phyloP scores from a whole-genome alignment of 768 basidiomycete species.

The Mycena indigotica region DNA sequence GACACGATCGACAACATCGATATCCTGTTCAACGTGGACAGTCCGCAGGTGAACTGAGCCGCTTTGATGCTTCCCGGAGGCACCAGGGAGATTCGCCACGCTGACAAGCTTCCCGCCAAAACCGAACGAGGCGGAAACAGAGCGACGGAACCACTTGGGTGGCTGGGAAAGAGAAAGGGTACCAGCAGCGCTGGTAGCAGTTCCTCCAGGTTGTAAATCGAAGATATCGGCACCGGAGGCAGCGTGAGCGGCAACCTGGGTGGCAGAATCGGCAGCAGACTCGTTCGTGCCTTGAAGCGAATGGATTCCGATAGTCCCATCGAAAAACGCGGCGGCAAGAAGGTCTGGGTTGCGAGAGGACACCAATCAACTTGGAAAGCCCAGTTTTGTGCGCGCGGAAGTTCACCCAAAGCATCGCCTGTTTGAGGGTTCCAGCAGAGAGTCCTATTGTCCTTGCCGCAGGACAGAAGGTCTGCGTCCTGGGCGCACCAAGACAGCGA shows the following conservation, averaged over 20 bases:
- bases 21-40: constrained; percentile 75
- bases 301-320: constrained; percentile 91
- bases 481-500: constrained; percentile 96
- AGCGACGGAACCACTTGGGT: constrained; percentile 95
- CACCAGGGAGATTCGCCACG: constrained; percentile 72
- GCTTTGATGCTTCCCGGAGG: constrained; percentile 81
- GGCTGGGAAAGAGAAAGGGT: constrained; percentile 88
- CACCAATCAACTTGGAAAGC: constrained; percentile 98
- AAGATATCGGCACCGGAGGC: constrained; percentile 76
- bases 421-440: constrained; percentile 96
- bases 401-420: constrained; percentile 89
- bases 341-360: constrained; percentile 87
- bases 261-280: constrained; percentile 34
- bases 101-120: constrained; percentile 88
- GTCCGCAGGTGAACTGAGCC: constrained; percentile 77
- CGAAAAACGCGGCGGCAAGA: constrained; percentile 91
- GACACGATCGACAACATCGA: constrained; percentile 76
- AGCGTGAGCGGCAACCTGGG: constrained; percentile 46
- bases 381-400: constrained; percentile 92
- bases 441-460: constrained; percentile 95
- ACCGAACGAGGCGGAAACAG: constrained; percentile 80
- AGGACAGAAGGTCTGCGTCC: constrained; percentile 90
- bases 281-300: constrained; percentile 90
- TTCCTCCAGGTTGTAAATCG: constrained; percentile 58
- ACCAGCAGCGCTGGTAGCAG: constrained; percentile 38